These are phyloP conservation scores for Emmonsiellopsis sp. DNA, from an alignment of 2,329 filamentous ascomycete species.

Conservation along the genomic window DNA sequence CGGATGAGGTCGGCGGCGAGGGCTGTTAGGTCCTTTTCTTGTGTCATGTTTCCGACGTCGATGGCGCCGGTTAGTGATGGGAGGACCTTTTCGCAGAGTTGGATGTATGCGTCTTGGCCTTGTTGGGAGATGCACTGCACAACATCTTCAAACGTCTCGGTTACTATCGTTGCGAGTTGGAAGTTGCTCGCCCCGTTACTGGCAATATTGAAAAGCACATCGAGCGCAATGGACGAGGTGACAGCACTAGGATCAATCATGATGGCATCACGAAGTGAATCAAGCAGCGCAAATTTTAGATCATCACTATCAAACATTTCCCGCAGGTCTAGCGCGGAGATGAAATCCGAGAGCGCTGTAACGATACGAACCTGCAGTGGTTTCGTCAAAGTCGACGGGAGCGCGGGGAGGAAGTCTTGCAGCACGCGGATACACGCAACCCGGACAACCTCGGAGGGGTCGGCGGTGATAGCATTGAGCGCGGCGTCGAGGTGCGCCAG, in stretches of 20 bases:
- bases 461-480: conserved; percentile 64
- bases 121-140: conserved; percentile 58
- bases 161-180: conserved; percentile 78
- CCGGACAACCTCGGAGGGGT: conserved; percentile 79
- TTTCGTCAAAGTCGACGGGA: conserved; percentile 43
- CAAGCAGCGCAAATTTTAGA: conserved; percentile 78
- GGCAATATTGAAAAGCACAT: conserved; percentile 79
- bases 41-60: conserved; percentile 75
- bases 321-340: conserved; percentile 68
- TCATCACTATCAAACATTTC: conserved; percentile 87
- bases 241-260: conserved; percentile 67
- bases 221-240: conserved; percentile 61
- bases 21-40: conserved; percentile 69
- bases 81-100: conserved; percentile 74
- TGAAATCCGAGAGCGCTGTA: conserved; percentile 58
- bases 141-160: conserved; percentile 85
- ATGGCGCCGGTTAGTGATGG: conserved; percentile 84
- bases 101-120: conserved; percentile 60
- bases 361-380: conserved; percentile 55
- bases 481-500: conserved; percentile 45
- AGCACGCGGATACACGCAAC: conserved; percentile 84
- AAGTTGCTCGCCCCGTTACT: conserved; percentile 85
- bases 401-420: conserved; percentile 55
- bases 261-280: conserved; percentile 76
- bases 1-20: conserved; percentile 79